These are phyloP conservation scores for Geotrichum reessii DNA, from an alignment of 1,139 yeast genomes.

Conservation along the genomic window DNA sequence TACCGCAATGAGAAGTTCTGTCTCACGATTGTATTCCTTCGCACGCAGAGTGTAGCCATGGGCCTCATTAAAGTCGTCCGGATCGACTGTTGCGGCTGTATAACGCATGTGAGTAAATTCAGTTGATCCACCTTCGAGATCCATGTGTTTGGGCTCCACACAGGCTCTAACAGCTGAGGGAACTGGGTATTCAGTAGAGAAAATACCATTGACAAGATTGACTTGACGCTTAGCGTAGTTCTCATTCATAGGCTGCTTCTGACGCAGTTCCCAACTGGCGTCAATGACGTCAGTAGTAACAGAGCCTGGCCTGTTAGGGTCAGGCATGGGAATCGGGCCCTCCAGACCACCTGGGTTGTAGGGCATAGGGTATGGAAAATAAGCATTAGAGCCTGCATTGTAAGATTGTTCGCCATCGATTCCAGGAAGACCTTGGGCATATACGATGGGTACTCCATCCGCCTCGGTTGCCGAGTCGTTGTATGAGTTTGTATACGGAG, in stretches of 20 bases:
- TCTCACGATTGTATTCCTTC: conserved; percentile 65
- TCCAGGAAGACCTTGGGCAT: conserved; percentile 8
- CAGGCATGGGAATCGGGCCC: conserved; percentile 19
- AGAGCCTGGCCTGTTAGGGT: conserved; percentile 9
- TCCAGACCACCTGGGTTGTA: conserved; percentile 20
- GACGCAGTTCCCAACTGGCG: conserved; percentile 21
- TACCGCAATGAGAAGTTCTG: conserved; percentile 80
- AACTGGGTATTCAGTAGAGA: conserved; percentile 70
- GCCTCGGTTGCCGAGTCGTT: not conserved
- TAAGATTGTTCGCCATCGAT: not conserved
- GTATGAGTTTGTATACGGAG: not conserved
- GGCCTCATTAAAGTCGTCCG: conserved; percentile 54
- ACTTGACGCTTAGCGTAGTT: conserved; percentile 66
- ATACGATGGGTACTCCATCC: conserved; percentile 1
- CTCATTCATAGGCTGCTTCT: conserved; percentile 42
- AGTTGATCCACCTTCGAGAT: conserved; percentile 55
- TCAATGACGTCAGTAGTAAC: conserved; percentile 17
- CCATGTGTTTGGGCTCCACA: conserved; percentile 45
- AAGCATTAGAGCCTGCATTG: conserved; percentile 1
- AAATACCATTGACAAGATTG: conserved; percentile 60
- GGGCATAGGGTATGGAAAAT: conserved; percentile 14
- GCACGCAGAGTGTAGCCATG: conserved; percentile 80
- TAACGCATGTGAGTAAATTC: conserved; percentile 73
- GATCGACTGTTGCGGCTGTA: conserved; percentile 75
- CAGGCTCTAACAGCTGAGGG: conserved; percentile 61